Conservation (phyloP, 495 filamentous ascomycete genomes). For the Penicillium flavigenum region DNA sequence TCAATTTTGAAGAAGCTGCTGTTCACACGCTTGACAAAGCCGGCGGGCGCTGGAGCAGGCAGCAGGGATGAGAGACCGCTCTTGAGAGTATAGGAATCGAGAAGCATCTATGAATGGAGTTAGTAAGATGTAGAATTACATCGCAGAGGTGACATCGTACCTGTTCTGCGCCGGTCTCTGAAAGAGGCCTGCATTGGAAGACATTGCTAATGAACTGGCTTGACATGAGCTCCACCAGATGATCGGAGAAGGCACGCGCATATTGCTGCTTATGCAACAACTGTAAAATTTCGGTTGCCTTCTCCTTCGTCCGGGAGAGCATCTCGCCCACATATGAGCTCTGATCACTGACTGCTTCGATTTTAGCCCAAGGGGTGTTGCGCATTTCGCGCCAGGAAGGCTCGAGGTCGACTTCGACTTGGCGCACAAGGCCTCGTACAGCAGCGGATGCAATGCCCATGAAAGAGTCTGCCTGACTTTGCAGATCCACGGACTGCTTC, state of each 20-base stretch:
- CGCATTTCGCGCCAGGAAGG: constrained; percentile 95
- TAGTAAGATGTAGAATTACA: background rate
- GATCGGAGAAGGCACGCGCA: constrained; percentile 90
- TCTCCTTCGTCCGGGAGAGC: constrained; percentile 65
- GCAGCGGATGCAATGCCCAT: constrained; percentile 91
- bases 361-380: constrained; percentile 90
- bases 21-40: constrained; percentile 86
- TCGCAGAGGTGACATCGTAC: constrained; percentile 35
- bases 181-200: constrained; percentile 84
- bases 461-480: constrained; percentile 90
- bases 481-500: constrained; percentile 74
- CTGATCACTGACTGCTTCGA: constrained; percentile 94
- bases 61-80: constrained; percentile 61
- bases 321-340: constrained; percentile 88
- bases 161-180: constrained; percentile 95
- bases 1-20: constrained; percentile 83
- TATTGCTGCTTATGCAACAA: constrained; percentile 91
- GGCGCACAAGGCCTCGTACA: constrained; percentile 77
- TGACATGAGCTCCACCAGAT: constrained; percentile 81
- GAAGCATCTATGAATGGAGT: constrained; percentile 66
- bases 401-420: constrained; percentile 78
- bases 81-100: constrained; percentile 90
- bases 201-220: constrained; percentile 78
- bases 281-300: constrained; percentile 68
- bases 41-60: constrained; percentile 51